phyloP scores from a whole-genome alignment of 2,329 filamentous ascomycete genomes.

The Pyricularia pennisetigena region DNA sequence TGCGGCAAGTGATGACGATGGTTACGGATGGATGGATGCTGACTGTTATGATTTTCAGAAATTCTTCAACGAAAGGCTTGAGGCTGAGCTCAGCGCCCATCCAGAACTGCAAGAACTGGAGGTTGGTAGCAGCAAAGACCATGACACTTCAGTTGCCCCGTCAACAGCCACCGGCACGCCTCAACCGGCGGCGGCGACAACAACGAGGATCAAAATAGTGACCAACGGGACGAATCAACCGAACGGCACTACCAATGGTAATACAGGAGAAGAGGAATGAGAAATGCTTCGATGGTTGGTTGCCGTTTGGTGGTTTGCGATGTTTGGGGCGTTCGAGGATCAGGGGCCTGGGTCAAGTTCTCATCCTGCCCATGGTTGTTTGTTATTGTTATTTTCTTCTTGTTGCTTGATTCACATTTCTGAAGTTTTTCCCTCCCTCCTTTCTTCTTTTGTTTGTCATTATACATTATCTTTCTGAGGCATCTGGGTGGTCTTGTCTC shows the following conservation, averaged over 20 bases:
- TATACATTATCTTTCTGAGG: constrained; percentile 4
- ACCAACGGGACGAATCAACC: constrained; percentile 10
- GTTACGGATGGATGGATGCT: constrained; percentile 1
- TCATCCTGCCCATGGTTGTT: not conserved
- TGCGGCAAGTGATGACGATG: not conserved
- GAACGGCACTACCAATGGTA: constrained; percentile 5
- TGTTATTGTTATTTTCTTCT: not conserved
- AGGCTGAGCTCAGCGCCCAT: constrained; percentile 21
- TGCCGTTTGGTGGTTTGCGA: not conserved
- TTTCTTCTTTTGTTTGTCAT: constrained; percentile 1
- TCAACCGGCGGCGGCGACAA: constrained; percentile 10
- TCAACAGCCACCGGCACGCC: constrained; percentile 20
- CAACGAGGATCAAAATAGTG: constrained; percentile 16
- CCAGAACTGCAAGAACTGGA: constrained; percentile 17
- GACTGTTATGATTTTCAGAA: constrained; percentile 26
- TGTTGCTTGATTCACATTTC: not conserved
- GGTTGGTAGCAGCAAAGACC: constrained; percentile 11
- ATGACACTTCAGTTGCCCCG: constrained; percentile 31
- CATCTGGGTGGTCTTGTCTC: not conserved
- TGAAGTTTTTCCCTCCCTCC: not conserved
- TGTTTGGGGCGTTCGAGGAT: not conserved
- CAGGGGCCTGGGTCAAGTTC: not conserved
- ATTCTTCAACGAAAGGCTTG: constrained; percentile 43
- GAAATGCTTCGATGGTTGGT: not conserved
- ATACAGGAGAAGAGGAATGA: constrained; percentile 6